phyloP scores from a whole-genome alignment of 371 early-diverging fungal genomes.

The Nematocida major region DNA sequence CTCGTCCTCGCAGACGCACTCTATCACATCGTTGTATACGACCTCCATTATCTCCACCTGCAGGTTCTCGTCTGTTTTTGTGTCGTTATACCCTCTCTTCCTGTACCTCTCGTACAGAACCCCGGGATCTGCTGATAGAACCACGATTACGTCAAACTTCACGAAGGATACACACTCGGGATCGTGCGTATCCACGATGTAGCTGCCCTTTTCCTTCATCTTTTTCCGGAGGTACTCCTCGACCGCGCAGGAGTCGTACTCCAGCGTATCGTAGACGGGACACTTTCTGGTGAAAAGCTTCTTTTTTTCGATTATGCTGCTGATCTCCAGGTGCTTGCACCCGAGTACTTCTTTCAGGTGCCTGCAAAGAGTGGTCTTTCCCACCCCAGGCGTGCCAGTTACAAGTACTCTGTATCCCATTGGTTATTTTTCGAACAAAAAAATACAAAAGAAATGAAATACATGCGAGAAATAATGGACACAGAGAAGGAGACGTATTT shows the following conservation, averaged over 20 bases:
- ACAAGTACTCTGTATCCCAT: conserved; percentile 73
- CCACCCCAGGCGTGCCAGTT: conserved; percentile 92
- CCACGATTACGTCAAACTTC: conserved; percentile 87
- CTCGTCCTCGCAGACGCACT: conserved; percentile 68
- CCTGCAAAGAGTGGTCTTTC: conserved; percentile 83
- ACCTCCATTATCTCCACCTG: conserved; percentile 95
- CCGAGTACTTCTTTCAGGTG: conserved; percentile 69
- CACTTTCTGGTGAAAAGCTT: conserved; percentile 76
- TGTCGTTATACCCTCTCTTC: conserved; percentile 73
- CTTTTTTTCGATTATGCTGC: conserved; percentile 75
- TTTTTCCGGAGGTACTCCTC: conserved; percentile 42
- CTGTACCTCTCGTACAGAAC: conserved; percentile 76
- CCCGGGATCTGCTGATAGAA: conserved; percentile 73
- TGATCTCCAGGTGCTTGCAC: conserved; percentile 74
- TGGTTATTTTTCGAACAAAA: conserved; percentile 14
- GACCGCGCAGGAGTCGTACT: conserved; percentile 82
- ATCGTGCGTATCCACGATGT: conserved; percentile 64
- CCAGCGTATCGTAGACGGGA: conserved; percentile 77
- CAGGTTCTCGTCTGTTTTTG: conserved; percentile 86
- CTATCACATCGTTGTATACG: conserved; percentile 77
- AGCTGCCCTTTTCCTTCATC: conserved; percentile 32
- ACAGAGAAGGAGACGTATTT: background rate
- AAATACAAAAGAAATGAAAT: conserved; percentile 50
- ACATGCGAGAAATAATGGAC: background rate
- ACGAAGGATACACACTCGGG: conserved; percentile 47